phyloP scores from a whole-genome alignment of 2,329 filamentous ascomycete genomes.

The Paraphaeosphaeria minitans region DNA sequence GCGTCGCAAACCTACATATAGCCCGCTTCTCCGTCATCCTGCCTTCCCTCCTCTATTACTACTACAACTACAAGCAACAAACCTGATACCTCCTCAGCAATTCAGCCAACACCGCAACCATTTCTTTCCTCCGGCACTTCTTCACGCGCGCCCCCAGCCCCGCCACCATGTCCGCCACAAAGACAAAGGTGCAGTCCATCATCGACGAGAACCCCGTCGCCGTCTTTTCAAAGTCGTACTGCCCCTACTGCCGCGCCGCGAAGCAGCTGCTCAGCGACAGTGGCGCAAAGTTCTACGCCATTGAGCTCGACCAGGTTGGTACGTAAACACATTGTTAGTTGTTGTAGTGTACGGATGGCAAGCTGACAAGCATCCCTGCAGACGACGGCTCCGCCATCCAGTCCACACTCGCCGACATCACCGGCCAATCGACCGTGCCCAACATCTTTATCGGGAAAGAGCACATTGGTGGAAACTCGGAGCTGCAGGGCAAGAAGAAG shows the following conservation, averaged over 20 bases:
- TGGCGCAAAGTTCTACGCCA: constrained; percentile 72
- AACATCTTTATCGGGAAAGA: constrained; percentile 92
- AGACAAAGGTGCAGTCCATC: constrained; percentile 80
- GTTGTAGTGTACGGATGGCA: neutral
- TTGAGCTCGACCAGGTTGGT: constrained; percentile 89
- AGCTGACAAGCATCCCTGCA: constrained; percentile 43
- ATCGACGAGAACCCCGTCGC: constrained; percentile 90
- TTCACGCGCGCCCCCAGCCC: constrained; percentile 66
- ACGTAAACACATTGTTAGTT: constrained; percentile 46
- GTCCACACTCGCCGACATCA: constrained; percentile 78
- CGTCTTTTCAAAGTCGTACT: constrained; percentile 97
- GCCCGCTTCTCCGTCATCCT: neutral
- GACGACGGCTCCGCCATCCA: constrained; percentile 85
- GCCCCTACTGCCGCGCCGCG: constrained; percentile 84
- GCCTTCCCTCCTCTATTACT: neutral
- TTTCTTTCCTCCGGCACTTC: constrained; percentile 73
- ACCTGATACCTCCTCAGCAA: neutral
- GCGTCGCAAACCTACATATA: neutral
- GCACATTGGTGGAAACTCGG: constrained; percentile 97
- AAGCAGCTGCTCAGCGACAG: constrained; percentile 74
- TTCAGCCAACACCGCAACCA: constrained; percentile 50
- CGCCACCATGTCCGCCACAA: constrained; percentile 79
- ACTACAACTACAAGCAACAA: neutral
- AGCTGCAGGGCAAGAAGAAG: constrained; percentile 69
- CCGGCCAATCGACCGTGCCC: constrained; percentile 85